Conservation (phyloP, 1,284 basidiomycete species). For the Malassezia brasiliensis region DNA sequence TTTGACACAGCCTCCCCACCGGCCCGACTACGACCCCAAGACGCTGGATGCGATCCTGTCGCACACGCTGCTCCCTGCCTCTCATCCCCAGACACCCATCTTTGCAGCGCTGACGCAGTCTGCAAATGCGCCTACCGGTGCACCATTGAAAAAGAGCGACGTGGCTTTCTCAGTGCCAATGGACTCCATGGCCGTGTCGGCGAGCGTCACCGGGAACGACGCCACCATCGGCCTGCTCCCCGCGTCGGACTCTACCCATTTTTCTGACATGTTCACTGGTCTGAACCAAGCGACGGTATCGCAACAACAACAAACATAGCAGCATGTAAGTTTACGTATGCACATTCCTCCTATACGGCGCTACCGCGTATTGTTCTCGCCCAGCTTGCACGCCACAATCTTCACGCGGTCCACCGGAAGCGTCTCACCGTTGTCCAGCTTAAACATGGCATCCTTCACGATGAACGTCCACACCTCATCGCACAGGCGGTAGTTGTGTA, state of each 20-base stretch:
- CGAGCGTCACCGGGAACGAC: not conserved
- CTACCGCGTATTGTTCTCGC: constrained; percentile 18
- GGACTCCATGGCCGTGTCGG: not conserved
- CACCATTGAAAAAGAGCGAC: not conserved
- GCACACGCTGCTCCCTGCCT: not conserved
- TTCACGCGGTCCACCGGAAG: constrained; percentile 39
- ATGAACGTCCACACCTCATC: constrained; percentile 48
- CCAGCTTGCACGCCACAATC: constrained; percentile 48
- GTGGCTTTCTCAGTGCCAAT: not conserved
- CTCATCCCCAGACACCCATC: not conserved
- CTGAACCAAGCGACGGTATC: not conserved
- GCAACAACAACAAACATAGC: not conserved
- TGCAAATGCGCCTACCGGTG: not conserved
- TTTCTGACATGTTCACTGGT: not conserved
- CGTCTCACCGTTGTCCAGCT: constrained; percentile 43
- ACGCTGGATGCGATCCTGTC: constrained; percentile 1
- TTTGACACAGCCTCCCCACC: not conserved
- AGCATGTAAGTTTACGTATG: not conserved
- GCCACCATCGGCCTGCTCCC: not conserved
- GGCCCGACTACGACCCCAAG: constrained; percentile 1
- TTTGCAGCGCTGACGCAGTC: constrained; percentile 1
- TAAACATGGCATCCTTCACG: constrained; percentile 40
- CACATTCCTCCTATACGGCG: not conserved
- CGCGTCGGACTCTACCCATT: not conserved
- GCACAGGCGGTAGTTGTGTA: constrained; percentile 43